A percentile compares a stretch with the other conserved stretches of the same genome.
Evolutionary conservation across 345 rosid species (phyloP).

Genomic region (Ceriops tagal): DNA sequence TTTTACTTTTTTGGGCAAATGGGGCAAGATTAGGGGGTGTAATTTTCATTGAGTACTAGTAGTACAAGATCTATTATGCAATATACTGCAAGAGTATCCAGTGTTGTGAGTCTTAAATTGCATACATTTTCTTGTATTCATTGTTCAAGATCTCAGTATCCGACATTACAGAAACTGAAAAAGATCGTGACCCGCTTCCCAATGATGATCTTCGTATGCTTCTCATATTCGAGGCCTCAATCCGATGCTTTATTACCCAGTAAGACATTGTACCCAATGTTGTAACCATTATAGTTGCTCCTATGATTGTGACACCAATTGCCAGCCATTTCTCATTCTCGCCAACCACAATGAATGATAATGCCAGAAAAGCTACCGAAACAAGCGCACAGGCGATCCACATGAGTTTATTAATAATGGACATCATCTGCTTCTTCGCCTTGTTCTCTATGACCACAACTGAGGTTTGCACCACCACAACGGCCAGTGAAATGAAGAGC

Average conservation of each 20-base stretch:
- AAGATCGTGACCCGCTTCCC: constrained; percentile 61
- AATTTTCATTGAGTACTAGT: no score
- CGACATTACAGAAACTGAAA: constrained; percentile 49
- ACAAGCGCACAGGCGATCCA: constrained; percentile 89
- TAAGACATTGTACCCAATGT: constrained; percentile 90
- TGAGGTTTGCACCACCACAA: constrained; percentile 92
- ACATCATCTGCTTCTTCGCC: constrained; percentile 96
- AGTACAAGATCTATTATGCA: not conserved
- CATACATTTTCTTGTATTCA: constrained; percentile 76
- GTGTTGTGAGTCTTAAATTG: constrained; percentile 36
- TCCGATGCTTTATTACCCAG: constrained; percentile 84
- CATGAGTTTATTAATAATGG: constrained; percentile 85
- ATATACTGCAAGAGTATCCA: not conserved
- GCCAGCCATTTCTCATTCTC: constrained; percentile 70
- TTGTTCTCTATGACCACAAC: constrained; percentile 89
- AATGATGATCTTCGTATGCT: constrained; percentile 54
- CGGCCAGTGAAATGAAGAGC: constrained; percentile 88
- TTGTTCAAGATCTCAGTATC: constrained; percentile 60
- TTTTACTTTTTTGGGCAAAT: no score
- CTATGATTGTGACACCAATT: constrained; percentile 69
- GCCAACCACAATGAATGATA: constrained; percentile 82
- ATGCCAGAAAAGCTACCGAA: constrained; percentile 71
- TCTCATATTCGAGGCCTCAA: constrained; percentile 69
- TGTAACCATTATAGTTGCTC: constrained; percentile 76
- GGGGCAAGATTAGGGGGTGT: no score